A percentile compares a stretch with the other conserved stretches of the same genome.
These are phyloP conservation scores for Orbilia javanica DNA, from an alignment of 2,329 filamentous ascomycete genomes.

Conservation along the genomic window DNA sequence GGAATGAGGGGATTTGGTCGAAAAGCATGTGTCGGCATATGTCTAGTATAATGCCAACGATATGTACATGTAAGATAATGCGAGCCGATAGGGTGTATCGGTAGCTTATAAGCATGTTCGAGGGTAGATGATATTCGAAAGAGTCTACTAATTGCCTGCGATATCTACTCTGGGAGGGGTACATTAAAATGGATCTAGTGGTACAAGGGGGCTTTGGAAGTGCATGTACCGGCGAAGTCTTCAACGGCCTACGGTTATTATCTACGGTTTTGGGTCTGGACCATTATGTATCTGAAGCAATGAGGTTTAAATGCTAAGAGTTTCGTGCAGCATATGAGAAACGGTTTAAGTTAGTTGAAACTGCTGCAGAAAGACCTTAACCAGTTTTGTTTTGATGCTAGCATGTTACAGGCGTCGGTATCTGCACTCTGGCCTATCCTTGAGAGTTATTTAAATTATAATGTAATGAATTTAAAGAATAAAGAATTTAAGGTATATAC, in stretches of 20 bases:
- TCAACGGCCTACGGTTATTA: constrained; percentile 7
- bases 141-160: not conserved
- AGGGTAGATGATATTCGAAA: constrained; percentile 11
- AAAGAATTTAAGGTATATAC: constrained; percentile 47
- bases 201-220: constrained; percentile 28
- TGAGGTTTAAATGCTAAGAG: constrained; percentile 33
- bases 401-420: not conserved
- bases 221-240: constrained; percentile 34
- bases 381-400: constrained; percentile 22
- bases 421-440: constrained; percentile 10
- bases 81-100: constrained; percentile 53
- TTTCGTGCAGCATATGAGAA: constrained; percentile 29
- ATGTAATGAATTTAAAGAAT: constrained; percentile 1
- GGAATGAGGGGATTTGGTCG: constrained; percentile 18
- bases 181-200: constrained; percentile 23
- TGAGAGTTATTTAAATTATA: constrained; percentile 27
- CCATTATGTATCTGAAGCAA: constrained; percentile 12
- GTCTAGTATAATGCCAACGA: constrained; percentile 36
- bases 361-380: constrained; percentile 25
- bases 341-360: constrained; percentile 23
- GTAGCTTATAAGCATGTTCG: constrained; percentile 26
- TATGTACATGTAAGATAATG: constrained; percentile 56
- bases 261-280: not conserved
- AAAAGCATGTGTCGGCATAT: constrained; percentile 27
- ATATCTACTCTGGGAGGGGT: constrained; percentile 28